Base-by-base conservation (phyloP, 2,329 filamentous ascomycete species). In the Xenoacremonium recifei region DNA sequence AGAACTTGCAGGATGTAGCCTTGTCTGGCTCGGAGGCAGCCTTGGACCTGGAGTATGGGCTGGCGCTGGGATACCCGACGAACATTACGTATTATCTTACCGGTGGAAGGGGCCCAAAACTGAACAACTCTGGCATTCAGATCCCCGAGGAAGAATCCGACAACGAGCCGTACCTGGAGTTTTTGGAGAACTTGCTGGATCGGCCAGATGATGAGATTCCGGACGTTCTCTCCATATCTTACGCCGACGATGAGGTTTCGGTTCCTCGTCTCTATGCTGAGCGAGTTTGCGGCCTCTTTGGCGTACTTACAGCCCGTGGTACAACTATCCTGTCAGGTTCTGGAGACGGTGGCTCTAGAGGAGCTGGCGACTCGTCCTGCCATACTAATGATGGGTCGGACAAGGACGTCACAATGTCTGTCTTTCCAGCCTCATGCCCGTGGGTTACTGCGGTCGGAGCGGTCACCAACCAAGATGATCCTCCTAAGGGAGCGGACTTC, bases 391-490 rank as follows among this genome's bases (percentile, higher is more conserved):
- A 85, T 42, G 82, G 80, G 17, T 70, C 64, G 32, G 71, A 77
- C 44, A 73, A 68, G 2, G 73, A 73, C 9, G 69, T 73, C 16
- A 80, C 84, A 55, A 67, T 80, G 21, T 73, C 82, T 1, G 75
- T 72, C 5, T 89, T 87, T 62, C 85, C 85, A 0, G 77, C 76
- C 0, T 75, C 76, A 0, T 89, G 85, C 52, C 84, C 84, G 0
- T 88, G 79, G 60, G 76, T 87, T 6, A 88, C 85, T 1, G 67
- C 75, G 3, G 77, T 88, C 2, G 85, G 85, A 6, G 84, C 77
- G 2, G 82, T 80, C 2, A 56, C 47, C 29, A 66, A 66, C 49
- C 50, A 50, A 2, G 50, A 52, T 3, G 57, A 63, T 4, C 68
- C 68, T 1, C 66, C 73, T 10, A 57, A 51, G 3, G 74, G 66